Evolutionary conservation across 176 grass and related monocot genomes (phyloP).

Genomic region (Raddia distichophylla): DNA sequence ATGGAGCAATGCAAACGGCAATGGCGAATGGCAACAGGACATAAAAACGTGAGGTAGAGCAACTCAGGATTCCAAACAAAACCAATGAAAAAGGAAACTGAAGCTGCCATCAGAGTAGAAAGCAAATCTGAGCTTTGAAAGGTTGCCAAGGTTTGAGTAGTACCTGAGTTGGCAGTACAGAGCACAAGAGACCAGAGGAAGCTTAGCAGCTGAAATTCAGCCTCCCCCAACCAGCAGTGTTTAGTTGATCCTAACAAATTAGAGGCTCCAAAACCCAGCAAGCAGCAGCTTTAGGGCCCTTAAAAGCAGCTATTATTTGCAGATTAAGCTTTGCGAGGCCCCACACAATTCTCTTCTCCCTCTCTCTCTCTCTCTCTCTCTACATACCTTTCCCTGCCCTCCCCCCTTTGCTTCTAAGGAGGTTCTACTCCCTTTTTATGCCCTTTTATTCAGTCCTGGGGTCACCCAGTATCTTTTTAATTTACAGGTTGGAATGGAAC

Average conservation of each 20-base stretch:
- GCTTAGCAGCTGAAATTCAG: constrained; percentile 7
- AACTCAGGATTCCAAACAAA: constrained; percentile 33
- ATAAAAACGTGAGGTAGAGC: neutral
- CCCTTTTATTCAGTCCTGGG: constrained; percentile 41
- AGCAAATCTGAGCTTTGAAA: constrained; percentile 39
- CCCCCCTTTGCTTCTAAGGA: constrained; percentile 63
- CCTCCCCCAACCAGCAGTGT: constrained; percentile 29
- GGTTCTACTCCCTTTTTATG: constrained; percentile 43
- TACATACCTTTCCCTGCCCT: constrained; percentile 39
- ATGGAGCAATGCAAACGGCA: constrained; percentile 20
- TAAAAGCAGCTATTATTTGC: constrained; percentile 64
- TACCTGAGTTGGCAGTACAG: constrained; percentile 41
- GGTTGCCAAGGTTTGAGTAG: constrained; percentile 33
- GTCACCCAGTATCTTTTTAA: constrained; percentile 25
- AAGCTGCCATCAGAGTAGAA: constrained; percentile 18
- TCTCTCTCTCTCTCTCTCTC: neutral
- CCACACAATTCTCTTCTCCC: constrained; percentile 27
- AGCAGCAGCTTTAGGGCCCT: constrained; percentile 47
- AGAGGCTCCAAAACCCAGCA: constrained; percentile 50
- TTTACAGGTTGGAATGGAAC: constrained; percentile 42
- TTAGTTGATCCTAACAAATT: neutral
- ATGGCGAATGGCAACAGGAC: neutral
- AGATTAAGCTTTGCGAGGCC: constrained; percentile 56
- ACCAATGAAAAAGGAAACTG: constrained; percentile 1
- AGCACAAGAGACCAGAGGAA: constrained; percentile 6